Base-by-base conservation (phyloP, 257 asterid species). In the Petunia secreta region DNA sequence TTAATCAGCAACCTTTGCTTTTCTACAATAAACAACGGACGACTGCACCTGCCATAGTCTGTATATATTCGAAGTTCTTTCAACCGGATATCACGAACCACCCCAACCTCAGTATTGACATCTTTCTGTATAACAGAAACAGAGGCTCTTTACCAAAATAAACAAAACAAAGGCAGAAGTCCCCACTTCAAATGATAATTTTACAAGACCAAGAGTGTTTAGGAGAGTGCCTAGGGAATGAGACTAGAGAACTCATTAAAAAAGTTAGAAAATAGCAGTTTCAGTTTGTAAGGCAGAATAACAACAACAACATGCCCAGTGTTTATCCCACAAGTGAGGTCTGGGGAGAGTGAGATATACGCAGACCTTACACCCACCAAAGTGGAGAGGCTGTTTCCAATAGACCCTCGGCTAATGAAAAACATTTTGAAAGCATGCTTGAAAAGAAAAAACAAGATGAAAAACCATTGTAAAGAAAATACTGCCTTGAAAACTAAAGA, bases 21-120 rank as follows among this genome's bases (percentile, higher is more conserved):
- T 76, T 92, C 98, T 82, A 92, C 98, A 57, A 94, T 91, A 83
- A 94, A 94, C 66, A 94, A 82, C 13, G 97, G 98, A 54, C 98
- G 98, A 88, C 97, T 94, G 96, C 98, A 94, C 76, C 98, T 94
- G 44, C 97, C 98, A 86, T 92, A 94, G 84, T 94, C 97, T 50
- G 98, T 94, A 80, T 91, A 94, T 75, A 92, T 92, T 10, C 97
- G 88, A 38, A 92, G 93, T 87, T 94, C 98, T 83, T 87, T 92
- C 92, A 92, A 80, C 38, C 92, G 92, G 83, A 90, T 87, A 89
- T 94, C 97, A 55, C 97, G 93, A 66, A 94, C 97, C 75, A 94
- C 97, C 48, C 96, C 97, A 83, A 94, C 97, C 87, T 92, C 97
- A 16, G 97, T 94, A 86, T 91, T 91, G 59, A 92, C 97, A 78